Conservation (phyloP, 257 asterid genomes). For the Handroanthus guayacan region DNA sequence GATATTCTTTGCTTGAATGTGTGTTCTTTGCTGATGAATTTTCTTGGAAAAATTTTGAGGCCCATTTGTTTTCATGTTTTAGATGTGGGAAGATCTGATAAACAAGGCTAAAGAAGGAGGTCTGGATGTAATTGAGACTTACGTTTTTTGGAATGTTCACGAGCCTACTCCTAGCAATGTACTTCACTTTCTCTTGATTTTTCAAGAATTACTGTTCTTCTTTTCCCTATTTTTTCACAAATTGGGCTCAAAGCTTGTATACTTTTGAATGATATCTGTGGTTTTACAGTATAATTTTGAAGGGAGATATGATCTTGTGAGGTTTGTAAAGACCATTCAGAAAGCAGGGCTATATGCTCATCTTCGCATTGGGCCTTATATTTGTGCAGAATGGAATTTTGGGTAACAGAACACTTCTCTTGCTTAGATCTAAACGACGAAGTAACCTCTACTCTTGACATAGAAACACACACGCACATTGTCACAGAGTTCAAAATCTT, state of each 20-base stretch:
- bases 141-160: constrained; percentile 93
- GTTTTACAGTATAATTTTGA: constrained; percentile 81
- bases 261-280: constrained; percentile 32
- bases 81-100: constrained; percentile 99
- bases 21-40: constrained; percentile 19
- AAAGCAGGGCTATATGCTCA: constrained; percentile 90
- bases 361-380: constrained; percentile 89
- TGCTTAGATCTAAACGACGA: constrained; percentile 36
- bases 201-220: background rate
- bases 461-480: constrained; percentile 7
- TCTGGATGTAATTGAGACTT: constrained; percentile 85
- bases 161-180: constrained; percentile 92
- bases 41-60: background rate
- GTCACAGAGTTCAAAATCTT: constrained; percentile 11
- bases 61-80: constrained; percentile 28
- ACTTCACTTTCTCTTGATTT: constrained; percentile 33
- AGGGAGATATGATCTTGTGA: constrained; percentile 89
- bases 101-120: constrained; percentile 96
- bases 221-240: constrained; percentile 18
- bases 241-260: constrained; percentile 15
- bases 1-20: constrained; percentile 7
- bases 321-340: constrained; percentile 80
- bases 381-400: constrained; percentile 96
- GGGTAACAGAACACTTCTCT: constrained; percentile 52
- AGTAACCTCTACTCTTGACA: background rate